Evolutionary conservation across 139 green algal species (phyloP).

Genomic region (Nannochloris sp.): DNA sequence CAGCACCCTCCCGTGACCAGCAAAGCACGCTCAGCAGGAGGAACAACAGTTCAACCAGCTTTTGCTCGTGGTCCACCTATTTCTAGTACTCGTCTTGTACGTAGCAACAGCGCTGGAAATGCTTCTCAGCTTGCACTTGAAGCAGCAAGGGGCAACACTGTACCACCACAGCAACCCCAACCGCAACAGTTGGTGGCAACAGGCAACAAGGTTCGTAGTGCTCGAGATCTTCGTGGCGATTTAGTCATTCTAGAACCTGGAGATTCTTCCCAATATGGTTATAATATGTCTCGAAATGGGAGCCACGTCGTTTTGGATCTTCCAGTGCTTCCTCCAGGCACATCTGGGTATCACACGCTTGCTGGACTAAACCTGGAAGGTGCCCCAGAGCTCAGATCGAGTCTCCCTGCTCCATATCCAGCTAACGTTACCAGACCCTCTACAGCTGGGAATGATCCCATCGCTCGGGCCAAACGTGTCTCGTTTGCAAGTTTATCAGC

Average conservation of each 20-base stretch:
- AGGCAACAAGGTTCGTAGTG: neutral
- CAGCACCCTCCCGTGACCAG: too few species aligned
- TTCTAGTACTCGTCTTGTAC: too few species aligned
- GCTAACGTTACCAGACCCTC: neutral
- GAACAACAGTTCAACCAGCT: too few species aligned
- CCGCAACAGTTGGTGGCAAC: neutral
- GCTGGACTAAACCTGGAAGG: slow-evolving; percentile 16
- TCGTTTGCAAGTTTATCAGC: neutral
- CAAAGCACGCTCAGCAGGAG: too few species aligned
- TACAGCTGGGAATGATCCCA: neutral
- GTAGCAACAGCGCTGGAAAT: slow-evolving; percentile 21
- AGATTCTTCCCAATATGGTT: too few species aligned
- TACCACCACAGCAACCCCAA: too few species aligned
- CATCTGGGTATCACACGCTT: slow-evolving; percentile 3
- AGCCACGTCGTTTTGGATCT: too few species aligned
- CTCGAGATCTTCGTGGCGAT: neutral
- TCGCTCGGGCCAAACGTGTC: neutral
- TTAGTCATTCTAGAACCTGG: too few species aligned
- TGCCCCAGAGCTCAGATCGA: neutral
- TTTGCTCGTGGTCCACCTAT: too few species aligned
- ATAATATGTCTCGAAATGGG: too few species aligned
- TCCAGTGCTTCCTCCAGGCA: neutral
- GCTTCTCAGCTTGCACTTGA: too few species aligned
- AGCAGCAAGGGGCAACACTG: too few species aligned
- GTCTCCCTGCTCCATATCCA: neutral